Evolutionary conservation across 2,329 filamentous ascomycete genomes (phyloP).

Genomic region (Diplocarpon mali): DNA sequence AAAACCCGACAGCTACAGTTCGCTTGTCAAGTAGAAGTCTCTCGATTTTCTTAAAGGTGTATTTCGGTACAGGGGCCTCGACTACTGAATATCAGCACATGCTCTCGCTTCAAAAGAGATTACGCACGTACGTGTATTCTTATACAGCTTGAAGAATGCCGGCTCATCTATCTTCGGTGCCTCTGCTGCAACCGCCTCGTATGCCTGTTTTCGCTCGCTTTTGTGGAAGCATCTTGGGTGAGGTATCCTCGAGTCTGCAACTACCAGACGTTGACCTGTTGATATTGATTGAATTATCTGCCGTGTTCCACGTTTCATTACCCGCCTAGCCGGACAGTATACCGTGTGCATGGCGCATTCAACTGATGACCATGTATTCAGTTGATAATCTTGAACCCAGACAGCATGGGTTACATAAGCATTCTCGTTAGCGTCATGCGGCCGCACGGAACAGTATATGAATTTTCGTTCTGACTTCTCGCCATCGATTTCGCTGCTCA

Average conservation of each 20-base stretch:
- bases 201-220: constrained; percentile 4
- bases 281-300: neutral
- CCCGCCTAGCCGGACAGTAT: constrained; percentile 8
- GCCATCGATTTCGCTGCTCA: constrained; percentile 34
- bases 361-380: constrained; percentile 5
- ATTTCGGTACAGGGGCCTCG: constrained; percentile 5
- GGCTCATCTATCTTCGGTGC: neutral
- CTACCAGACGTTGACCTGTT: neutral
- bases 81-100: constrained; percentile 4
- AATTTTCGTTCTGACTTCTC: neutral
- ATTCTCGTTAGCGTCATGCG: constrained; percentile 3
- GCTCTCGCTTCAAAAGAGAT: neutral
- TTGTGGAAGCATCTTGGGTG: constrained; percentile 11
- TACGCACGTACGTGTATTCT: constrained; percentile 15
- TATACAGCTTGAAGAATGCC: constrained; percentile 22
- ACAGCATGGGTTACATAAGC: neutral
- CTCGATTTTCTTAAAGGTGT: constrained; percentile 7
- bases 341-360: constrained; percentile 16
- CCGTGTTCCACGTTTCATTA: constrained; percentile 1
- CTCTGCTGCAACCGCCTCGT: neutral
- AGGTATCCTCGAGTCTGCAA: neutral
- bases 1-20: constrained; percentile 56
- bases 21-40: neutral
- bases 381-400: neutral
- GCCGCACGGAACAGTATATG: neutral